Base-by-base conservation (phyloP, 225 moss, liverwort and hornwort species). In the Physcomitrium patens region DNA sequence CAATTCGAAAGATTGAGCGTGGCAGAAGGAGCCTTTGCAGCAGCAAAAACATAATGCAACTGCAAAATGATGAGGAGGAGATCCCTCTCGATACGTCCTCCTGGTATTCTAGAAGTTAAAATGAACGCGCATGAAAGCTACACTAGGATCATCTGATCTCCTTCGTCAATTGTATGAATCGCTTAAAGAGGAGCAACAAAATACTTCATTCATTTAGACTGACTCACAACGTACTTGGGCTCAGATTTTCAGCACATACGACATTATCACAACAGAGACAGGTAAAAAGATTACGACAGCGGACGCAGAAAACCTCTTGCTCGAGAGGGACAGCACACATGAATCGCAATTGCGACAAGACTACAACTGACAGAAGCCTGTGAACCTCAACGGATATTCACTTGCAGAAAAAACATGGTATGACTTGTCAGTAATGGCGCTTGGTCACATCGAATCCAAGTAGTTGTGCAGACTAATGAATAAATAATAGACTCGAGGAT, bases 391-490 rank as follows among this genome's bases (percentile, higher is more conserved):
- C 31, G 2, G 31, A 4, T 2, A 37, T 37, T 37, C 31, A 37
- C 31, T 37, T 37, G 31, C 2, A 37, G 31, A 37, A 37, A 37
- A 37, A 7, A 1, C 7, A 37, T 37, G 31, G 5, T 55, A 62
- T 10, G 22, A 65, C 55, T 5, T 9, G 15, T 10, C 66, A 31
- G 37, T 24, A 63, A 47, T 31, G 23, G 51, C 49, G 3, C 43
- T 67, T 67, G 24, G 50, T 63, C 49, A 20, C 4, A 13, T 42
- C 31, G 24, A 60, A 31, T 62, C 14, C 60, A 66, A 23, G 60
- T 44, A 43, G 43, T 28, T 56, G 14, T 65, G 37, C 60, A 57
- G 37, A 78, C 56, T n/a, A 76, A 37, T 20, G 12, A 57, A 74
- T 20, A 31, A 12, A 58, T n/a, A 60, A 15, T 58, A n/a, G 19